Conservation (phyloP, 306 rosid species). For the Astragalus glycyphyllos region DNA sequence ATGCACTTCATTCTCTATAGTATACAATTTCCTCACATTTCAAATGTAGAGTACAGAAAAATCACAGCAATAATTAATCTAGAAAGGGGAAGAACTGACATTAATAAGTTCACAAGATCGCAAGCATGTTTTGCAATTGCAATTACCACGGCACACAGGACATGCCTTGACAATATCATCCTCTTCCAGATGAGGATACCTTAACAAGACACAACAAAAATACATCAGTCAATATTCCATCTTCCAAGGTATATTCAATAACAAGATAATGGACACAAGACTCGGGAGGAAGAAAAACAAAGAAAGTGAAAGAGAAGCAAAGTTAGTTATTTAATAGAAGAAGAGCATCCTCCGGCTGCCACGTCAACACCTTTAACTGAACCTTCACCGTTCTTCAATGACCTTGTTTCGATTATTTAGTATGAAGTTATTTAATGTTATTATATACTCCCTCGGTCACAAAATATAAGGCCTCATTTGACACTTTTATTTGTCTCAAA, state of each 20-base stretch:
- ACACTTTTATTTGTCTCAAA: no score
- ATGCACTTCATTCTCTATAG: conserved; percentile 41
- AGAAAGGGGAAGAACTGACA: conserved; percentile 45
- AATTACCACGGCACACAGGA: conserved; percentile 73
- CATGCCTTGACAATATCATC: conserved; percentile 65
- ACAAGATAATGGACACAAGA: conserved; percentile 10
- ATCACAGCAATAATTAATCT: conserved; percentile 16
- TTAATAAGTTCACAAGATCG: conserved; percentile 45
- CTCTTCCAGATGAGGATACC: conserved; percentile 74
- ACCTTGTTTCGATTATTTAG: no score
- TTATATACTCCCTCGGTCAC: no score
- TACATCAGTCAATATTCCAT: not conserved
- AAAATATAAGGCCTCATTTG: no score
- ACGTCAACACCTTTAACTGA: not conserved
- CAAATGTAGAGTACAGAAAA: not conserved
- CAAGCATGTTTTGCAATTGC: conserved; percentile 84
- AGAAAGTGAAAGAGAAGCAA: not conserved
- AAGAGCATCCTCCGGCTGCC: not conserved
- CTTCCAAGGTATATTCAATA: conserved; percentile 2
- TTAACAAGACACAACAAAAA: conserved; percentile 43
- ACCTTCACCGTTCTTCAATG: not conserved
- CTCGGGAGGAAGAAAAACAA: no score
- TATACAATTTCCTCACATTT: conserved; percentile 17
- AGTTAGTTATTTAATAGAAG: not conserved
- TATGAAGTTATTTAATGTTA: no score